phyloP scores from a whole-genome alignment of 75 land plant species.

The Cupressus sempervirens region DNA sequence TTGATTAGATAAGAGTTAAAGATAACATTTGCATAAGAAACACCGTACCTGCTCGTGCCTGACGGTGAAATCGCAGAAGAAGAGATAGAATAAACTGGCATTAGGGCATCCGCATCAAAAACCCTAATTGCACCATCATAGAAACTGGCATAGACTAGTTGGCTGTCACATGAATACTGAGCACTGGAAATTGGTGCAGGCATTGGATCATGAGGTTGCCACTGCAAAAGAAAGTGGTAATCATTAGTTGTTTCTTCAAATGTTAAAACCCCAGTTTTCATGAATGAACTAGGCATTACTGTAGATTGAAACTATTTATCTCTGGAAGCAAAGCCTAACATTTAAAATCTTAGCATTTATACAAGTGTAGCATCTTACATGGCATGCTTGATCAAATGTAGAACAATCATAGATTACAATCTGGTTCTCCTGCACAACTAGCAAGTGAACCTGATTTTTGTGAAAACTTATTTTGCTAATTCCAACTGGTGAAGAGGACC shows the following conservation, averaged over 20 bases:
- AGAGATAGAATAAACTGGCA: conserved; percentile 41
- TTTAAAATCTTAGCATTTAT: too few species aligned
- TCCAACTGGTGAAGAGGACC: neutral
- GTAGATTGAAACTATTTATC: neutral
- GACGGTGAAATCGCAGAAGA: conserved; percentile 27
- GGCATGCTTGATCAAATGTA: conserved; percentile 33
- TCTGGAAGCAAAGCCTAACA: too few species aligned
- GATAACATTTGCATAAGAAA: neutral
- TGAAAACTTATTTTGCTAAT: too few species aligned
- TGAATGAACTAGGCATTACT: neutral
- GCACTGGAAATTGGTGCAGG: conserved; percentile 54
- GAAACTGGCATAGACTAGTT: conserved; percentile 23
- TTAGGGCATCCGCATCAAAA: conserved; percentile 47
- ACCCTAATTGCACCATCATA: conserved; percentile 59
- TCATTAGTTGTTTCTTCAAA: neutral
- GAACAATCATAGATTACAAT: conserved; percentile 47
- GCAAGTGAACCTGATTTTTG: too few species aligned
- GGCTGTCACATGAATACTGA: conserved; percentile 51
- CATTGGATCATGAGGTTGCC: conserved; percentile 18
- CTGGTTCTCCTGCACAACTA: conserved; percentile 39
- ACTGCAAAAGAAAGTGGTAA: conserved; percentile 16
- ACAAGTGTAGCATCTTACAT: conserved; percentile 17
- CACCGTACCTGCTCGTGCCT: neutral
- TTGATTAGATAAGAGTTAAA: neutral
- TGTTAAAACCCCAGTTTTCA: neutral